These are phyloP conservation scores for Basipetospora chlamydospora DNA, from an alignment of 2,329 filamentous ascomycete genomes.

Conservation along the genomic window DNA sequence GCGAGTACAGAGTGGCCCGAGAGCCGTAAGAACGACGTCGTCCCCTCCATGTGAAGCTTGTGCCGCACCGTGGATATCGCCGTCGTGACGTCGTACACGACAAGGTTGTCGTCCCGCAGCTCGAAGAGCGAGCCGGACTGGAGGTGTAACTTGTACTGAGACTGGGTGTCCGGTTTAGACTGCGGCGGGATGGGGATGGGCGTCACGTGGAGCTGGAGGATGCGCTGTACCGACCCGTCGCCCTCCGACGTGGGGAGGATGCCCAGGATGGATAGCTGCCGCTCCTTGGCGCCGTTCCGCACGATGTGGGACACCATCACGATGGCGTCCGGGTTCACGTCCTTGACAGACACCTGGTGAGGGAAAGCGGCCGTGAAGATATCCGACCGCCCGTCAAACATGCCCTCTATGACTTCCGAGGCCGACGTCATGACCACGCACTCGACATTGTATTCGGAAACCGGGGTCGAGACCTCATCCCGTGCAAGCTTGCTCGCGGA, in stretches of 20 bases:
- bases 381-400: conserved; percentile 40
- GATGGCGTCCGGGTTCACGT: conserved; percentile 34
- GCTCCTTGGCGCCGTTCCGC: conserved; percentile 10
- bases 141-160: conserved; percentile 42
- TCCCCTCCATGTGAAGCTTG: conserved; percentile 31
- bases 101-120: conserved; percentile 36
- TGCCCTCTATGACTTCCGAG: conserved; percentile 34
- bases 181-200: conserved; percentile 20
- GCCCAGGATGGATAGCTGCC: conserved; percentile 21
- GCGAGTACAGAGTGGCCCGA: conserved; percentile 53
- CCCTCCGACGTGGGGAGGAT: conserved; percentile 9
- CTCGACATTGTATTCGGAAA: conserved; percentile 28
- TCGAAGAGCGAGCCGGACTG: conserved; percentile 50
- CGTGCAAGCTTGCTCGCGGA: conserved; percentile 26
- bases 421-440: conserved; percentile 30
- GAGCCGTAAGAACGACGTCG: conserved; percentile 50
- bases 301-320: conserved; percentile 19
- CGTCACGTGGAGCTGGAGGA: conserved; percentile 25
- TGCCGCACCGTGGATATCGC: conserved; percentile 47
- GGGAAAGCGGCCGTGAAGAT: conserved; percentile 9
- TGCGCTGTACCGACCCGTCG: conserved; percentile 16
- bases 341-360: conserved; percentile 1
- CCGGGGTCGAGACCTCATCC: conserved; percentile 21
- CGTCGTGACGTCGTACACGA: conserved; percentile 48
- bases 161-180: conserved; percentile 6